phyloP scores from a whole-genome alignment of 2,329 filamentous ascomycete genomes.

The Fusarium sterilihyphosum region DNA sequence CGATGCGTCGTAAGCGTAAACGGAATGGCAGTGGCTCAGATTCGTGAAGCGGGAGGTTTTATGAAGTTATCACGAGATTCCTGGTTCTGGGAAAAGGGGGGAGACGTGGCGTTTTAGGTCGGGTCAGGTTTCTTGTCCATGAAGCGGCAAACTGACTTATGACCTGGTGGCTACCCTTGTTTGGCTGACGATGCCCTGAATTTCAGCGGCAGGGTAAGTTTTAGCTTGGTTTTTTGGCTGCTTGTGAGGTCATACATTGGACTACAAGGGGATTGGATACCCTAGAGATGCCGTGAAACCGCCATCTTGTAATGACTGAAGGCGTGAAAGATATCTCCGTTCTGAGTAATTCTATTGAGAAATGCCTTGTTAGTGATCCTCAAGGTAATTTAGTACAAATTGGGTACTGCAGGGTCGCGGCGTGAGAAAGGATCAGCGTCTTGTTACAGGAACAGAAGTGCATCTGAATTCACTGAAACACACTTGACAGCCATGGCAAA shows the following conservation, averaged over 20 bases:
- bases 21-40: conserved; percentile 21
- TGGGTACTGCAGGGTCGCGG: conserved; percentile 17
- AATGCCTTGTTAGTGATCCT: neutral
- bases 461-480: neutral
- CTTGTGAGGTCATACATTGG: conserved; percentile 33
- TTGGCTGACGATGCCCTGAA: conserved; percentile 29
- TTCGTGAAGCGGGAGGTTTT: neutral
- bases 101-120: conserved; percentile 17
- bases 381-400: neutral
- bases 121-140: neutral
- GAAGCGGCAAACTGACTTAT: conserved; percentile 7
- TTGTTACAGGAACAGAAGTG: neutral
- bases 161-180: conserved; percentile 23
- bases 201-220: conserved; percentile 14
- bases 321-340: neutral
- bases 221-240: conserved; percentile 32
- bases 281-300: conserved; percentile 7
- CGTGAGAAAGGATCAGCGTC: conserved; percentile 6
- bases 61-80: conserved; percentile 20
- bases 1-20: conserved; percentile 22
- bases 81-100: neutral
- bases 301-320: neutral
- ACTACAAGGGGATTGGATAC: conserved; percentile 16
- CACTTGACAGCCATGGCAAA: neutral
- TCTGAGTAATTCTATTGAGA: neutral